Evolutionary conservation across 2,329 filamentous ascomycete genomes (phyloP), one percentile per base, ranked within the genome.

Genomic region (Sclerotinia nivalis): DNA sequence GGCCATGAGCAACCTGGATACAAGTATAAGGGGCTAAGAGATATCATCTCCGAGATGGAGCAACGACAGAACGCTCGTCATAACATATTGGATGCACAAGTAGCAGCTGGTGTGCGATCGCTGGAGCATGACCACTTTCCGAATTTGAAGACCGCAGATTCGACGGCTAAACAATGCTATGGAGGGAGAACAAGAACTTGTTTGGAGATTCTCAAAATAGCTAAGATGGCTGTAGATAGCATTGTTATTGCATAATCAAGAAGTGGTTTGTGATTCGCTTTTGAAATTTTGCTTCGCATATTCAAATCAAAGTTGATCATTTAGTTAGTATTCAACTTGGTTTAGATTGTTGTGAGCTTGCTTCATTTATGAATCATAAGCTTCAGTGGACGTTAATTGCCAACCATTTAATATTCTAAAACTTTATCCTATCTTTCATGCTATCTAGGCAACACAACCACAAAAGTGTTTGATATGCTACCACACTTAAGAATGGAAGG

Each of bases 11-110:
- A 75, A 43, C 52, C 55, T 25, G 70, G 70, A 25, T 74, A 76
- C 59, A 73, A 74, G 40, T 83, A 85, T 58, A 79, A 83, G 31
- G 87, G 87, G 0, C 79, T 89, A 5, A 84, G 81, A 75, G 86
- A 87, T 67, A 83, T 89, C 49, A 81, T 89, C 40, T 75, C 77
- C 15, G 78, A 83, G 71, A 82, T 89, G 78, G 86, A 89, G 74
- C 80, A 83, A 71, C 82, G 83, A 52, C 84, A 83, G 28, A 79
- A 78, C 40, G 77, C 76, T 61, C 79, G 87, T 2, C 87, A 89
- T 74, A 81, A 82, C 4, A 73, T 82, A 15, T 72, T 88, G 54
- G 86, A 89, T 66, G 79, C 79, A 12, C 76, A 85, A 70, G 65
- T 82, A 0, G 81, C 80, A 1, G 73, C 79, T 0, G 86, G 84